These are phyloP conservation scores for Eimeria falciformis DNA, from an alignment of 169 alveolate genomes.

Conservation along the genomic window DNA sequence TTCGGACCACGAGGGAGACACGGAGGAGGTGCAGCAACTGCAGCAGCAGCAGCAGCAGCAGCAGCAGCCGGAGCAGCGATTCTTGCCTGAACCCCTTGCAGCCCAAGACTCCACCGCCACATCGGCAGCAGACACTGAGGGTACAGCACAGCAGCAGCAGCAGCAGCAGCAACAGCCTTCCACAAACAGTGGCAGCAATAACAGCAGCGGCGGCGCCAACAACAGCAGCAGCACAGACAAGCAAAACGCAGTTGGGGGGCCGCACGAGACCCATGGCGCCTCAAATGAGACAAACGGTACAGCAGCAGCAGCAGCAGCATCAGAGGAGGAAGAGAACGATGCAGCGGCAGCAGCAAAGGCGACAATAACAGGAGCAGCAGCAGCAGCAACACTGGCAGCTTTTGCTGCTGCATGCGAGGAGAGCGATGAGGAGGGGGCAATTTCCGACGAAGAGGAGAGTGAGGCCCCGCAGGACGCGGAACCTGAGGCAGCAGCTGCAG, in stretches of 20 bases:
- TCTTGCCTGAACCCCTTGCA: neutral
- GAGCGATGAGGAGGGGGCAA: slow-evolving; percentile 42
- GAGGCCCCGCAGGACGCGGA: neutral
- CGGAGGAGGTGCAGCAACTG: slow-evolving; percentile 40
- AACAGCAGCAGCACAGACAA: neutral
- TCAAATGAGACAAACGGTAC: neutral
- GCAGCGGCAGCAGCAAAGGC: slow-evolving; percentile 9
- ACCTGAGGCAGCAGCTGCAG: slow-evolving; percentile 38
- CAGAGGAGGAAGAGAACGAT: neutral
- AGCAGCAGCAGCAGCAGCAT: neutral
- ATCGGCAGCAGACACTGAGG: neutral
- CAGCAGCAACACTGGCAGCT: slow-evolving; percentile 10
- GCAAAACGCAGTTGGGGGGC: neutral
- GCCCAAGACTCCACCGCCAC: neutral
- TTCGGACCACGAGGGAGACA: slow-evolving; percentile 26
- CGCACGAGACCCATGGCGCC: neutral
- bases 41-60: slow-evolving; percentile 49
- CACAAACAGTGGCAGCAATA: neutral
- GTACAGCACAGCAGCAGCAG: neutral
- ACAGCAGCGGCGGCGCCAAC: neutral
- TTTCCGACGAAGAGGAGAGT: slow-evolving; percentile 16
- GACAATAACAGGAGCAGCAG: slow-evolving; percentile 6
- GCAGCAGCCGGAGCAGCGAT: neutral
- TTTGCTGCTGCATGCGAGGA: slow-evolving; percentile 46
- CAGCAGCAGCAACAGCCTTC: neutral